Evolutionary conservation across 2,329 filamentous ascomycete genomes (phyloP).

Genomic region (Diaporthe sp.): DNA sequence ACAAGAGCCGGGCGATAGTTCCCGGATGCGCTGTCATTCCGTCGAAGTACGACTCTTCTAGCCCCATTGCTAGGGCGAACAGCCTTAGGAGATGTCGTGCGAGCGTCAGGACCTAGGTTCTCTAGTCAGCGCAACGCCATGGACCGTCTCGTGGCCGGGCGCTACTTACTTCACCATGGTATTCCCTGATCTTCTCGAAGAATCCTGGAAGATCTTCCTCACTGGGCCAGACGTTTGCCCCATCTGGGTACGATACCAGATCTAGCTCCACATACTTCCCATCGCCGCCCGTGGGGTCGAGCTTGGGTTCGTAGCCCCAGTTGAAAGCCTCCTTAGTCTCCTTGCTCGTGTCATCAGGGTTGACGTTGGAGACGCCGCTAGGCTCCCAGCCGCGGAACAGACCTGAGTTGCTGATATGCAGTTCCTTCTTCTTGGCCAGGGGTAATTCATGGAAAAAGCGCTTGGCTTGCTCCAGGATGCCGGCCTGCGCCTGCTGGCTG

Average conservation of each 20-base stretch:
- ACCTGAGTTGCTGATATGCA: slow-evolving; percentile 42
- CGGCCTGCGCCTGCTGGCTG: slow-evolving; percentile 39
- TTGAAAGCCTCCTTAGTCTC: slow-evolving; percentile 42
- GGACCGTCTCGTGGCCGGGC: too few species aligned
- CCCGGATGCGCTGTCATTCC: slow-evolving; percentile 49
- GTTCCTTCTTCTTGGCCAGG: slow-evolving; percentile 42
- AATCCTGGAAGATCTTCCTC: slow-evolving; percentile 30
- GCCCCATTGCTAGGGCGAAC: slow-evolving; percentile 40
- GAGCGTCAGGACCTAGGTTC: slow-evolving; percentile 23
- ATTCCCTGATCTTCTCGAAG: slow-evolving; percentile 20
- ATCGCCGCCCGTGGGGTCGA: slow-evolving; percentile 37
- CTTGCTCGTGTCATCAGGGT: slow-evolving; percentile 27
- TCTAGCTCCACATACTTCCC: slow-evolving; percentile 28
- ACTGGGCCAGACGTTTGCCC: slow-evolving; percentile 30
- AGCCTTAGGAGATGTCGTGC: slow-evolving; percentile 39
- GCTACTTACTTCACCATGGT: slow-evolving; percentile 34
- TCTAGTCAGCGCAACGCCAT: neutral
- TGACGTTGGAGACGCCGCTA: slow-evolving; percentile 11
- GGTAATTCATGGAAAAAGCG: slow-evolving; percentile 44
- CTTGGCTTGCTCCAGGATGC: slow-evolving; percentile 42
- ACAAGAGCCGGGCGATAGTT: slow-evolving; percentile 29
- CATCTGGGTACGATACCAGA: neutral
- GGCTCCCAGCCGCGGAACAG: slow-evolving; percentile 42
- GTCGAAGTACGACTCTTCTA: slow-evolving; percentile 44
- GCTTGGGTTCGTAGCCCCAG: slow-evolving; percentile 40